Evolutionary conservation across 148 eudicot genomes (phyloP).

Genomic region (Fallopia convolvulus): DNA sequence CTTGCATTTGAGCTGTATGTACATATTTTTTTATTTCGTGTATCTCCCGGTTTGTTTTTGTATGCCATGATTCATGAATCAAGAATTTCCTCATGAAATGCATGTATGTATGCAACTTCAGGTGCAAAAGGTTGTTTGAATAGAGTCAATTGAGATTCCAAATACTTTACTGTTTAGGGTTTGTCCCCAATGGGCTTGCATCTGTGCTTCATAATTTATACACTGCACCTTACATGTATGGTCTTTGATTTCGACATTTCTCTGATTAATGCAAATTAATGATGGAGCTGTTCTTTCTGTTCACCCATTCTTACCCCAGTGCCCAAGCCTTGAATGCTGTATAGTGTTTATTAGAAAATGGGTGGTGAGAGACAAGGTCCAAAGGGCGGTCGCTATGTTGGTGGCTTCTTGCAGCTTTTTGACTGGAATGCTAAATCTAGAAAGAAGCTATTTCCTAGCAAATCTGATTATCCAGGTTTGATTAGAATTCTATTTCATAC

Average conservation of each 20-base stretch:
- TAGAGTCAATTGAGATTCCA: background rate
- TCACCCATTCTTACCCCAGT: conserved; percentile 6
- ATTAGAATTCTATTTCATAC: background rate
- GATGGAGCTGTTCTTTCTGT: background rate
- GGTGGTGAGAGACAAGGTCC: conserved; percentile 62
- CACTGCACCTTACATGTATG: background rate
- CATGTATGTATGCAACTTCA: background rate
- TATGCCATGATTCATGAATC: background rate
- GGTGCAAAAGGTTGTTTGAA: background rate
- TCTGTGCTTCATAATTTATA: background rate
- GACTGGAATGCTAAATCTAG: conserved; percentile 97
- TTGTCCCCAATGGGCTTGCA: background rate
- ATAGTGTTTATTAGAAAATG: conserved; percentile 34
- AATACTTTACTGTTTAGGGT: background rate
- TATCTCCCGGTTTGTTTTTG: background rate
- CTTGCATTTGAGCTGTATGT: background rate
- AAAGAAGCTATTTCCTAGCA: conserved; percentile 80
- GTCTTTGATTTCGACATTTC: background rate
- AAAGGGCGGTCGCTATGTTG: conserved; percentile 76
- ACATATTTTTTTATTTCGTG: background rate
- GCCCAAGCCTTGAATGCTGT: conserved; percentile 9
- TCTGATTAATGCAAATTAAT: background rate
- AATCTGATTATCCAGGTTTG: conserved; percentile 63
- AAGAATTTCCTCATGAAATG: background rate
- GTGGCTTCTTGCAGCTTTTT: conserved; percentile 90